Conservation (phyloP, 78 protist species). For the Mastigamoeba balamuthi region DNA sequence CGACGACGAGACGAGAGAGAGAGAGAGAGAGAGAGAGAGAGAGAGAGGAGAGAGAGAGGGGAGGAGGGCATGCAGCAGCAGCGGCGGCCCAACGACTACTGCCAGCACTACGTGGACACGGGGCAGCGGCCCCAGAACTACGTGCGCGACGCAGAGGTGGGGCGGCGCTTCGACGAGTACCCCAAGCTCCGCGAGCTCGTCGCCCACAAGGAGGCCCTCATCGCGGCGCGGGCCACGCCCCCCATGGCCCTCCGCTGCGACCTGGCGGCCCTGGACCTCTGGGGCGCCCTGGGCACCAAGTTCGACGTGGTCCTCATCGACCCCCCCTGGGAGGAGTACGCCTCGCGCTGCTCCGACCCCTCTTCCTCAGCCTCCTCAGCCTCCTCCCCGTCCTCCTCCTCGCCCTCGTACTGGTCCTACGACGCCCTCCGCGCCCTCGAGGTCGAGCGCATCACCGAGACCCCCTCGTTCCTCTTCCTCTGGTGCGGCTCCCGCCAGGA, state of each 20-base stretch:
- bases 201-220: not conserved
- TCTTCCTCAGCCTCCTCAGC: no score
- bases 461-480: constrained; percentile 1
- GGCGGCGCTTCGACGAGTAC: constrained; percentile 8
- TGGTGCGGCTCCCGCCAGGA: constrained; percentile 3
- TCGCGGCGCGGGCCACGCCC: not conserved
- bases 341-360: not conserved
- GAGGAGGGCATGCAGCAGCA: no score
- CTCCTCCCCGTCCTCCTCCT: no score
- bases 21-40: no score
- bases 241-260: not conserved
- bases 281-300: constrained; percentile 6
- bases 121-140: constrained; percentile 23
- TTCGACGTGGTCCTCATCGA: constrained; percentile 23
- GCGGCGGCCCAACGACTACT: constrained; percentile 30
- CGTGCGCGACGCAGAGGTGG: not conserved
- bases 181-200: constrained; percentile 8
- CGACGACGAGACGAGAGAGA: no score
- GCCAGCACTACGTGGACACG: constrained; percentile 14
- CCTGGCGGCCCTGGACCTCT: not conserved
- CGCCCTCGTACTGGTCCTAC: no score
- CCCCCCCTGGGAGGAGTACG: constrained; percentile 32
- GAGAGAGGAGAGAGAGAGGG: no score
- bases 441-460: constrained; percentile 1
- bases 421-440: not conserved